These are phyloP conservation scores for Aethionema arabicum DNA, from an alignment of 345 rosid species.

Conservation along the genomic window DNA sequence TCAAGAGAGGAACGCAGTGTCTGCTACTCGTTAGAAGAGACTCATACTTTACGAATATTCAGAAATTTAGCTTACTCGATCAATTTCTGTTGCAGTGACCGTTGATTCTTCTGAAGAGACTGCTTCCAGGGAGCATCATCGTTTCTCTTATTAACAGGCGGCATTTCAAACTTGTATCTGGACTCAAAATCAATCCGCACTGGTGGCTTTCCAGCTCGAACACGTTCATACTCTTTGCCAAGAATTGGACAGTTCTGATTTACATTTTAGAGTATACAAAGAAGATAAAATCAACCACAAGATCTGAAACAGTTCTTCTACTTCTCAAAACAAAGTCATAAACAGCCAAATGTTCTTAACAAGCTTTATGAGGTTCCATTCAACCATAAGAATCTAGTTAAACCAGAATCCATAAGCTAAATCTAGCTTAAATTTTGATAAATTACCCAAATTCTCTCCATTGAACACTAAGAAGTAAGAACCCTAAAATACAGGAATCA, in stretches of 20 bases:
- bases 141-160: slow-evolving; percentile 58
- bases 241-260: slow-evolving; percentile 78
- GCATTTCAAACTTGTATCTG: slow-evolving; percentile 67
- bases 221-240: slow-evolving; percentile 89
- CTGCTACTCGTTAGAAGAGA: slow-evolving; percentile 3
- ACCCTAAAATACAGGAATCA: slow-evolving; percentile 8
- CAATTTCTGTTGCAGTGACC: slow-evolving; percentile 75
- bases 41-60: slow-evolving; percentile 2
- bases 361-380: slow-evolving; percentile 13
- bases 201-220: slow-evolving; percentile 92
- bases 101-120: slow-evolving; percentile 74
- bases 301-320: slow-evolving; percentile 15
- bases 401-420: neutral
- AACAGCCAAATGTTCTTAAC: neutral
- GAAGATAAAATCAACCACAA: slow-evolving; percentile 18
- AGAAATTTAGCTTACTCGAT: slow-evolving; percentile 51
- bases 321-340: neutral
- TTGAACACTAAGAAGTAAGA: slow-evolving; percentile 6
- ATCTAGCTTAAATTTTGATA: neutral
- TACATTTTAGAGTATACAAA: slow-evolving; percentile 25
- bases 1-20: slow-evolving; percentile 9
- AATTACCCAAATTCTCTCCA: neutral
- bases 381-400: slow-evolving; percentile 16
- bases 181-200: slow-evolving; percentile 65
- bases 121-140: slow-evolving; percentile 93